phyloP scores from a whole-genome alignment of 179 eudicot genomes.

The Heliamphora pulchella region DNA sequence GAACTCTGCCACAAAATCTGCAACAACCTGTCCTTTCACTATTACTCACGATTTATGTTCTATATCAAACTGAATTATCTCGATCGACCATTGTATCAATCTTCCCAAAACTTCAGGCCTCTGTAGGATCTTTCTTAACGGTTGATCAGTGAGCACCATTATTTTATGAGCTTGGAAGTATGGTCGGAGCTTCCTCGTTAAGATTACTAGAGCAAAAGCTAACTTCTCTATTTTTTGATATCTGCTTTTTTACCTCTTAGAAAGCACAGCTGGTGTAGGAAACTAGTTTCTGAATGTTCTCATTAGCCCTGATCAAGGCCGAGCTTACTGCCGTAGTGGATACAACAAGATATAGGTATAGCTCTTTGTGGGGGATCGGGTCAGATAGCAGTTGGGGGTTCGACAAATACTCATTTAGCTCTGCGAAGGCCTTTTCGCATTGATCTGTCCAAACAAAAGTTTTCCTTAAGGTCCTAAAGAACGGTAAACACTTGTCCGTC shows the following conservation, averaged over 20 bases:
- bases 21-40: too few species aligned
- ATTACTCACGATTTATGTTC: too few species aligned
- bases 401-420: too few species aligned
- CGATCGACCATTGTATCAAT: neutral
- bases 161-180: neutral
- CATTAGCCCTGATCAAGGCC: neutral
- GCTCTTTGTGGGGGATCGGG: neutral
- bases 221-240: neutral
- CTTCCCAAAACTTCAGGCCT: neutral
- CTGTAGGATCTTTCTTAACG: neutral
- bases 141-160: neutral
- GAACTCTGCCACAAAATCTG: too few species aligned
- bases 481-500: neutral
- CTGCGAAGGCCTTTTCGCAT: neutral
- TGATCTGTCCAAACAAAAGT: neutral
- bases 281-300: too few species aligned
- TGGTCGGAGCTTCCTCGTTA: neutral
- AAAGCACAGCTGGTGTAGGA: neutral
- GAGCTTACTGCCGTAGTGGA: neutral
- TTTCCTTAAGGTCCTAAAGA: neutral
- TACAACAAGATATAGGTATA: neutral
- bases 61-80: neutral
- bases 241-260: neutral
- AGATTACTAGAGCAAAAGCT: neutral
- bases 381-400: too few species aligned